Conservation (phyloP, 352 stramenopile genomes). For the Phytophthora citricola region DNA sequence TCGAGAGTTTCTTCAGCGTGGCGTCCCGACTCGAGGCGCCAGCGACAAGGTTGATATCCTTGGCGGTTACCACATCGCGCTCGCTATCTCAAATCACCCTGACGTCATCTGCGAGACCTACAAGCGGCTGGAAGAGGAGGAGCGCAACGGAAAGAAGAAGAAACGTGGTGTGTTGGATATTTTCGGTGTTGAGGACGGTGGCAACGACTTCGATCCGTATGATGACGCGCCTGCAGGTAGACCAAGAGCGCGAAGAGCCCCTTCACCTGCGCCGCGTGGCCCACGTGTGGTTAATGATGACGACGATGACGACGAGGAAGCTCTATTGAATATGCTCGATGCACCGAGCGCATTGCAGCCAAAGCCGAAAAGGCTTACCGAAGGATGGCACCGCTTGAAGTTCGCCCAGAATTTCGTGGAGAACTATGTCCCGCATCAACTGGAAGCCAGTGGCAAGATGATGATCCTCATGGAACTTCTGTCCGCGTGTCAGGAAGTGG, state of each 20-base stretch:
- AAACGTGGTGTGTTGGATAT: slow-evolving; percentile 30
- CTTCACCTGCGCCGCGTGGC: slow-evolving; percentile 1
- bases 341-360: slow-evolving; percentile 2
- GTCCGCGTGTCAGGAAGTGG: slow-evolving; percentile 64
- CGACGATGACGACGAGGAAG: slow-evolving; percentile 51
- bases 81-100: slow-evolving; percentile 90
- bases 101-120: slow-evolving; percentile 83
- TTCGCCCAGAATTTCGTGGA: slow-evolving; percentile 75
- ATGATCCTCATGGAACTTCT: slow-evolving; percentile 87
- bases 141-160: slow-evolving; percentile 50
- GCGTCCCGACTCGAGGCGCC: slow-evolving; percentile 64
- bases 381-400: slow-evolving; percentile 61
- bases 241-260: slow-evolving; percentile 1
- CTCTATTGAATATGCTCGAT: slow-evolving; percentile 53
- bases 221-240: slow-evolving; percentile 18
- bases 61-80: slow-evolving; percentile 85
- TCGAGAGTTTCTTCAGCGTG: slow-evolving; percentile 64
- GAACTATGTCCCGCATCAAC: slow-evolving; percentile 56
- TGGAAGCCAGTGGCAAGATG: slow-evolving; percentile 89
- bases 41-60: slow-evolving; percentile 75
- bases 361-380: slow-evolving; percentile 4
- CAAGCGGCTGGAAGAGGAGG: slow-evolving; percentile 62
- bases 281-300: slow-evolving; percentile 18
- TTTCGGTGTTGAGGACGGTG: slow-evolving; percentile 57
- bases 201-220: slow-evolving; percentile 60